Evolutionary conservation across 805 yeast species (phyloP), one percentile per base, ranked within the genome.

Genomic region (Nakazawaea molendinolei): DNA sequence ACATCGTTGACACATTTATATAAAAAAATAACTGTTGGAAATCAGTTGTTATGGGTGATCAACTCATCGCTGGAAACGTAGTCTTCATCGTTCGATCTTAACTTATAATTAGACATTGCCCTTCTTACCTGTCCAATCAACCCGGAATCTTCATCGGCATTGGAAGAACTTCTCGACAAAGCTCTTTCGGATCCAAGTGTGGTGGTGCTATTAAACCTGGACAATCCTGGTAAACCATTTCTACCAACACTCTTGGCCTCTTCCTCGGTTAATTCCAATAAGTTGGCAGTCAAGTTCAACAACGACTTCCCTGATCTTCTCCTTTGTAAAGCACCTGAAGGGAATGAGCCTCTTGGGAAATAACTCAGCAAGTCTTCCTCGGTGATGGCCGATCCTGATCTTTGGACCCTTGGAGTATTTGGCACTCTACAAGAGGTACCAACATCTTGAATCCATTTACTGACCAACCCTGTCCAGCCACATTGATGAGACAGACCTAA

Each of bases 381-480:
- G 27, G 43, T 34, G 28, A 47, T 47, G 7, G 45, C 33, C 12
- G 43, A 51, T 5, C 58, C 53, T 6, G 55, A 56, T 28, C 51
- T 50, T 28, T 55, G 64, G 23, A 65, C 53, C 42, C 56, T 49
- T 19, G 67, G 68, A 12, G 68, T 56, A 47, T 58, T 52, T n/a
- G 78, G 74, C 16, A 69, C 52, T 43, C 78, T 60, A 52, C 79
- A 76, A 0, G 86, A 71, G 31, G 76, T 70, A 41, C 95, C 95
- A 29, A 84, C 83, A 60, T 89, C 90, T 53, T 84, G 92, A 51
- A 89, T 85, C 74, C 87, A 76, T 60, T 90, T 83, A 28, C 95
- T 95, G 35, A 86, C 92, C 31, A 89, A 68, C 0, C 95, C 89
- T 1, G 96, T 87, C 97, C 97, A 87, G 9, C 97, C 97, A 67